Evolutionary conservation across 1,284 basidiomycete species (phyloP).

Genomic region (Rhodotorula mucilaginosa): DNA sequence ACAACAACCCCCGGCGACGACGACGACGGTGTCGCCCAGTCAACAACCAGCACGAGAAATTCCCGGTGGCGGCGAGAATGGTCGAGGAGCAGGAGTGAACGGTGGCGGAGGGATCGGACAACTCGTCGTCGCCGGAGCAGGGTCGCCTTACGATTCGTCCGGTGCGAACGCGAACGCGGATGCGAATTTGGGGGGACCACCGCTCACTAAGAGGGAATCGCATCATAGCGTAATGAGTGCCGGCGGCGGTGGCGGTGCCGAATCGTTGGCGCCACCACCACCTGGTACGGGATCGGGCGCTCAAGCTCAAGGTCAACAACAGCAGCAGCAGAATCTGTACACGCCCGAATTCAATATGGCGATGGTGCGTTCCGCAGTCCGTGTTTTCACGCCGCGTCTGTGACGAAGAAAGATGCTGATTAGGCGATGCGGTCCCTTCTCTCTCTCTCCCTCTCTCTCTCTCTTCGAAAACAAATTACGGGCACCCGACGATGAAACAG

Average conservation of each 20-base stretch:
- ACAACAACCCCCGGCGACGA: background rate
- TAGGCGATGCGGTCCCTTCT: no score
- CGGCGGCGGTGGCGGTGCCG: no score
- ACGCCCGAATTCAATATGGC: slow-evolving; percentile 37
- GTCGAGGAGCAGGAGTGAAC: no score
- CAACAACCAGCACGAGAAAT: background rate
- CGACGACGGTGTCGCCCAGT: background rate
- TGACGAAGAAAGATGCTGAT: no score
- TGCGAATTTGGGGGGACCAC: background rate
- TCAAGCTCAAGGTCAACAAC: no score
- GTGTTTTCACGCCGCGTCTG: no score
- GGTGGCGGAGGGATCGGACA: background rate
- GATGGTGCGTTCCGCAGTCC: slow-evolving; percentile 25
- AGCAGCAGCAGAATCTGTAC: background rate
- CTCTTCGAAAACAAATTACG: no score
- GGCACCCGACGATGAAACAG: background rate
- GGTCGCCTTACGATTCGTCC: background rate
- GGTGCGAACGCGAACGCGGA: no score
- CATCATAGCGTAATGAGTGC: no score
- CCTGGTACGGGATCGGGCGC: background rate
- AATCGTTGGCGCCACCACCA: background rate
- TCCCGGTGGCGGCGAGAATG: no score
- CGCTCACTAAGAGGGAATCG: no score
- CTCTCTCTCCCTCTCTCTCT: no score
- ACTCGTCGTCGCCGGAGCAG: background rate